Evolutionary conservation across 352 stramenopile species (phyloP).

Genomic region (Phytophthora boehmeriae): DNA sequence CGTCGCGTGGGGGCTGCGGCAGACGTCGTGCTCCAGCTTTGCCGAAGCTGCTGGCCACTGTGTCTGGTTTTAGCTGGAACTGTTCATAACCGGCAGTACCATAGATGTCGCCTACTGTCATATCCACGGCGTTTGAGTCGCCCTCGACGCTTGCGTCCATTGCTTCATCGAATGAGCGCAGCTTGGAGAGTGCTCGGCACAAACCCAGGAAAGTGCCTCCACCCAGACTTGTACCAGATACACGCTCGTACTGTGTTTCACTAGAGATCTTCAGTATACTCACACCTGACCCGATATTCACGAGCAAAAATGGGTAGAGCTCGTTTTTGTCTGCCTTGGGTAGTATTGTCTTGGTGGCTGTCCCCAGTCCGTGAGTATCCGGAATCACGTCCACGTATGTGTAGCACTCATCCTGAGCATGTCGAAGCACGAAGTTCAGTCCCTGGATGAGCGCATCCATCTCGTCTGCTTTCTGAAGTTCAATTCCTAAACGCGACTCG

Average conservation of each 20-base stretch:
- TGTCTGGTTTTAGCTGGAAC: slow-evolving; percentile 84
- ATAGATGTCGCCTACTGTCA: slow-evolving; percentile 99
- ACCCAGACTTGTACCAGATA: slow-evolving; percentile 97
- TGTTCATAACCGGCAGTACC: slow-evolving; percentile 88
- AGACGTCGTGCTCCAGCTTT: slow-evolving; percentile 73
- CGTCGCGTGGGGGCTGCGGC: slow-evolving; percentile 68
- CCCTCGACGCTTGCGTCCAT: slow-evolving; percentile 75
- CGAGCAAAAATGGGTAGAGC: slow-evolving; percentile 96
- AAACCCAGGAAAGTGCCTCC: slow-evolving; percentile 98
- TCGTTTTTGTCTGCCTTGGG: slow-evolving; percentile 53
- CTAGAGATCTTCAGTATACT: slow-evolving; percentile 95
- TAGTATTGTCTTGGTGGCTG: slow-evolving; percentile 64
- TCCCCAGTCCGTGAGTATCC: slow-evolving; percentile 59
- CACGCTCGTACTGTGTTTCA: slow-evolving; percentile 92
- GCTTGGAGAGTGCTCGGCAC: slow-evolving; percentile 91
- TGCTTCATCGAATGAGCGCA: slow-evolving; percentile 79
- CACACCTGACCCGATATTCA: slow-evolving; percentile 98
- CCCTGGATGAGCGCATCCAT: slow-evolving; percentile 96
- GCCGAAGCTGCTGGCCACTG: slow-evolving; percentile 97
- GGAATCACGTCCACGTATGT: slow-evolving; percentile 91
- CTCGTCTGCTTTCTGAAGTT: slow-evolving; percentile 95
- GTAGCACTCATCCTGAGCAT: slow-evolving; percentile 95
- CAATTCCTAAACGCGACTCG: slow-evolving; percentile 91
- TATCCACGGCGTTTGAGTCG: slow-evolving; percentile 88
- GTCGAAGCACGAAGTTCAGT: slow-evolving; percentile 96